These are phyloP conservation scores for Ustilago bromivora DNA, from an alignment of 1,284 basidiomycete genomes.

Conservation along the genomic window DNA sequence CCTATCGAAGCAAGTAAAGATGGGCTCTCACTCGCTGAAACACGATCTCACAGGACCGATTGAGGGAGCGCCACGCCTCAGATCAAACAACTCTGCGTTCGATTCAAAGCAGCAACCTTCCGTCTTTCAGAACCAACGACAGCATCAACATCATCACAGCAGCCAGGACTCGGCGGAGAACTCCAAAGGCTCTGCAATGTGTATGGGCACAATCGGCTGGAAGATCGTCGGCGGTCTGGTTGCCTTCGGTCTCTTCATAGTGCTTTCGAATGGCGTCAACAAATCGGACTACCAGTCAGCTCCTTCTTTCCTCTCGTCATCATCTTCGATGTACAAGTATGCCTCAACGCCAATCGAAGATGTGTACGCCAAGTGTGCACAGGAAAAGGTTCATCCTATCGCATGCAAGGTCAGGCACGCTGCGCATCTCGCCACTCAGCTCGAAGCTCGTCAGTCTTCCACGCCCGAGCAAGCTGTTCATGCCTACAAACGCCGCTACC, in stretches of 20 bases:
- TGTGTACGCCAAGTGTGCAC: slow-evolving; percentile 15
- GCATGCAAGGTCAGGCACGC: slow-evolving; percentile 35
- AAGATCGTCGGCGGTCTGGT: slow-evolving; percentile 15
- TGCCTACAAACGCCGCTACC: slow-evolving; percentile 29
- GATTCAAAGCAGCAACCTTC: neutral
- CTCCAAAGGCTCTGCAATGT: neutral
- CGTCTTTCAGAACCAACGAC: neutral
- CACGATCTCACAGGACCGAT: too few species aligned
- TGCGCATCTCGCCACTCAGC: slow-evolving; percentile 21
- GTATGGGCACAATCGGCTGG: slow-evolving; percentile 5
- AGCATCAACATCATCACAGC: slow-evolving; percentile 6
- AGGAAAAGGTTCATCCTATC: slow-evolving; percentile 19
- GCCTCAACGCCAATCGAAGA: slow-evolving; percentile 8
- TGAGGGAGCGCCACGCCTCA: too few species aligned
- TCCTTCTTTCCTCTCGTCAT: slow-evolving; percentile 17
- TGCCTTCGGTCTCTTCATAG: slow-evolving; percentile 18
- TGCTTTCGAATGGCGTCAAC: slow-evolving; percentile 16
- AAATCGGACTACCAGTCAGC: slow-evolving; percentile 8
- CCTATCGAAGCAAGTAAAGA: too few species aligned
- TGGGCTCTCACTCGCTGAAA: too few species aligned
- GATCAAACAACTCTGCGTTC: too few species aligned
- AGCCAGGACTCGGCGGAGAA: neutral
- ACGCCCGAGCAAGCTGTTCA: slow-evolving; percentile 21
- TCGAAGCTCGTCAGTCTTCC: slow-evolving; percentile 28
- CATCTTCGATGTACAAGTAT: slow-evolving; percentile 8